Base-by-base conservation (phyloP, 2,329 filamentous ascomycete species). In the Neopestalotiopsis clavispora region DNA sequence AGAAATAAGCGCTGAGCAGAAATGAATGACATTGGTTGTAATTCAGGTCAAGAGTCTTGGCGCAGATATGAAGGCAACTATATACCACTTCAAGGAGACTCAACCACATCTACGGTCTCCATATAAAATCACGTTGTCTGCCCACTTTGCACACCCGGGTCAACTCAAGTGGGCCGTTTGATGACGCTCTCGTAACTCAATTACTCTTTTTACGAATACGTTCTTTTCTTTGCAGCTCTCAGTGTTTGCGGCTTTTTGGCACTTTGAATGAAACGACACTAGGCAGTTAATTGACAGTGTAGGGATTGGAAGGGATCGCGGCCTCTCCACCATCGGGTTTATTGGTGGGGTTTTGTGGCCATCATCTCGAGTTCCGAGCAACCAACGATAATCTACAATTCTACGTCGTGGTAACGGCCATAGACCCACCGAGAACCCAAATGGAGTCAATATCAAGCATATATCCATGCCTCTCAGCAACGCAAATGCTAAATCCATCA, bases 191-290 rank as follows among this genome's bases (percentile, higher is more conserved):
- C 45, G 28, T 17, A 6, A 59, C n/a, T 6, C 23, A 28, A 30
- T 12, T 13, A 13, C 23, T 59, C 13, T 20, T 10, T 59, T n/a
- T 32, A 59, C 57, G 57, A 28, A 12, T 28, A 14, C 30, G 20
- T 6, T 28, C 3, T 28, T 14, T 13, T 14, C 30, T 23, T 59
- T 59, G 23, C 23, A 9, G 23, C 23, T 59, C 30, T 59, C 56
- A 23, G 30, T 59, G 13, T 59, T 38, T 59, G 57, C n/a, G n/a
- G n/a, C 45, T 52, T 52, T 38, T 52, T 52, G 13, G 45, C 45
- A 52, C 45, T 52, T 17, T 52, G 45, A 9, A 59, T 59, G 57
- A 32, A 32, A 59, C 57, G 12, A 28, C 57, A 59, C 57, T 59
- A 59, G 13, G 17, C 20, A 59, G 14, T 28, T 14, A 59, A 30